These are phyloP conservation scores for Globisporangium perplexum DNA, from an alignment of 352 stramenopile species.

Conservation along the genomic window DNA sequence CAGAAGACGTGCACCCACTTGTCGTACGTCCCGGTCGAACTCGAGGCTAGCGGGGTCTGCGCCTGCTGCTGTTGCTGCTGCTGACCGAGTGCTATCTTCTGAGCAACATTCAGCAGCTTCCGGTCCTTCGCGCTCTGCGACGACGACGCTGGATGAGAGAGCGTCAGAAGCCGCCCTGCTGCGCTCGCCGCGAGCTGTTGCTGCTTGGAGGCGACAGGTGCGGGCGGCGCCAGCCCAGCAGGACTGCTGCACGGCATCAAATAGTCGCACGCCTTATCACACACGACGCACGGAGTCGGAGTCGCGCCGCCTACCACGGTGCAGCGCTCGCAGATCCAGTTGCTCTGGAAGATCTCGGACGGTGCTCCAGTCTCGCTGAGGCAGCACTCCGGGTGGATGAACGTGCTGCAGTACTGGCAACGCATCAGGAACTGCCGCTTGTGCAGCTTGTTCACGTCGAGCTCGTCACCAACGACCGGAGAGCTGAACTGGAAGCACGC, in stretches of 20 bases:
- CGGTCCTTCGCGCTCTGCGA: background rate
- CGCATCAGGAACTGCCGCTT: conserved; percentile 81
- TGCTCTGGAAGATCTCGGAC: conserved; percentile 55
- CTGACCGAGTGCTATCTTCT: background rate
- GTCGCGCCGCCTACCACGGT: conserved; percentile 38
- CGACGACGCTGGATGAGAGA: background rate
- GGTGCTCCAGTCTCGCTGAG: conserved; percentile 63
- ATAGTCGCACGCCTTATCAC: conserved; percentile 63
- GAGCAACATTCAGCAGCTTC: background rate
- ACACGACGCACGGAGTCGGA: conserved; percentile 47
- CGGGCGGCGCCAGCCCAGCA: background rate
- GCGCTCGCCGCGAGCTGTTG: conserved; percentile 3
- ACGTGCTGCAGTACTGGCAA: conserved; percentile 81
- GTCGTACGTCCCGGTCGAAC: conserved; percentile 10
- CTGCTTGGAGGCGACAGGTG: conserved; percentile 12
- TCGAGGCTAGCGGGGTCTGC: background rate
- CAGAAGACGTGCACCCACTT: conserved; percentile 81
- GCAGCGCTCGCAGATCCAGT: conserved; percentile 85
- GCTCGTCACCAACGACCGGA: conserved; percentile 33
- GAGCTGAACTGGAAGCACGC: conserved; percentile 75
- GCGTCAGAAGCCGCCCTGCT: background rate
- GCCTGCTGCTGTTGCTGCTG: conserved; percentile 2
- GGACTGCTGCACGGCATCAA: conserved; percentile 56
- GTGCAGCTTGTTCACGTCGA: conserved; percentile 48
- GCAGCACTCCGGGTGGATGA: conserved; percentile 77